Conservation (phyloP, 352 stramenopile genomes). For the Paralagenidium karlingii region DNA sequence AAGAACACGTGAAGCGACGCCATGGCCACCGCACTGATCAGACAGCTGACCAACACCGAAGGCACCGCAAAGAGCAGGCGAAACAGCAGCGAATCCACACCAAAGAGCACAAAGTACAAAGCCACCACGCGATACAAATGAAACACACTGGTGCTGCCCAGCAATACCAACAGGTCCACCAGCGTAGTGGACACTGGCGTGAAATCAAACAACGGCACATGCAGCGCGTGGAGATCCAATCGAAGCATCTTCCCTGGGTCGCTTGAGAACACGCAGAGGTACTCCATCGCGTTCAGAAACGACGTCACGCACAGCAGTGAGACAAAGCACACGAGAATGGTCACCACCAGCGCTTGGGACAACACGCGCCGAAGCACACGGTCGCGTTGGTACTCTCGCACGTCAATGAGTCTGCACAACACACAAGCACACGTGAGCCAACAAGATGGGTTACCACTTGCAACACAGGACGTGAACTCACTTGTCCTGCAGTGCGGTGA, state of each 20-base stretch:
- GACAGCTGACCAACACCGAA: constrained; percentile 21
- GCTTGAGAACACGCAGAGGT: no score
- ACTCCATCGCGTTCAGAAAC: constrained; percentile 16
- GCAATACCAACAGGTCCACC: constrained; percentile 20
- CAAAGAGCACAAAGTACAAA: constrained; percentile 39
- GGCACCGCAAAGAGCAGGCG: constrained; percentile 23
- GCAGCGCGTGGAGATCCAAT: constrained; percentile 24
- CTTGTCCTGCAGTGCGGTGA: constrained; percentile 53
- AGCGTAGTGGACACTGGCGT: constrained; percentile 19
- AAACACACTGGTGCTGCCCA: constrained; percentile 39
- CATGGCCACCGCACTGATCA: constrained; percentile 22
- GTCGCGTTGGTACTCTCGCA: constrained; percentile 46
- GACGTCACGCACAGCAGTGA: constrained; percentile 41
- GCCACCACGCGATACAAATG: constrained; percentile 39
- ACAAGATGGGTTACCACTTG: background rate
- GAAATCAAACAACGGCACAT: constrained; percentile 23
- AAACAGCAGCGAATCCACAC: constrained; percentile 29
- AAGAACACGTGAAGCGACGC: no score
- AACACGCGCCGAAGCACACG: constrained; percentile 29
- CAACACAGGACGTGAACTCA: constrained; percentile 12
- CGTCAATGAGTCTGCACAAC: constrained; percentile 42
- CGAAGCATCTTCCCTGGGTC: no score
- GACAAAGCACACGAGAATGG: constrained; percentile 26
- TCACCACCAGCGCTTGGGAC: constrained; percentile 16
- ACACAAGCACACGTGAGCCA: background rate